Base-by-base conservation (phyloP, 805 yeast species). In the Suhomyces canberraensis region DNA sequence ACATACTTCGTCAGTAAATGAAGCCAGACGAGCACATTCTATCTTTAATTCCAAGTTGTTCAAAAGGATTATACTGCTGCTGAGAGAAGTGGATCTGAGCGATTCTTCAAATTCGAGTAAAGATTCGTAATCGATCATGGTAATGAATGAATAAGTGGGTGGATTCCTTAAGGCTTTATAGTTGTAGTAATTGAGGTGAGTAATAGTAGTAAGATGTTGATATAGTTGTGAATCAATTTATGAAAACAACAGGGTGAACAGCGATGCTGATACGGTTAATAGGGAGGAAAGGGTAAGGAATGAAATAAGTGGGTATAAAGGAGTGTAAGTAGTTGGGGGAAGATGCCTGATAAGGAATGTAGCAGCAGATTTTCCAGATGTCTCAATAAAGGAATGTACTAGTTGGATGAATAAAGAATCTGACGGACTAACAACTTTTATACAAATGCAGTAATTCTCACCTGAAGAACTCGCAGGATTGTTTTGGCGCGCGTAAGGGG, bases 51-150 rank as follows among this genome's bases (percentile, higher is more conserved):
- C 63, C 21, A 61, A 39, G 37, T 58, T 60, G 14, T 39, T 41
- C 27, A 52, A 49, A 13, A 59, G 47, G 8, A 56, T 43, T 7
- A 45, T 29, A 31, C 47, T 47, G 31, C 40, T 46, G 31, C 44
- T 44, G 8, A 42, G 45, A 14, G 48, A 41, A 3, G 51, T 33
- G 17, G 45, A 32, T 19, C 52, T 36, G 9, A 61, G 50, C 11
- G 66, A 56, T 30, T 61, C 65, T 43, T 63, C 69, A 35, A 63
- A 63, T 39, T 63, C 67, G 24, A 61, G 45, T 14, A 61, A 47
- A 8, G 61, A 46, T 41, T 50, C 58, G 42, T 48, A 54, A 37
- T 60, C 55, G 25, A 51, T 42, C 42, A 41, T 44, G 25, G 19
- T 39, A 18, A 15, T 11, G 26, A n/a, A n/a, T n/a, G n/a, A n/a